Conservation (phyloP, 495 filamentous ascomycete genomes). For the Lophiotrema nucula region DNA sequence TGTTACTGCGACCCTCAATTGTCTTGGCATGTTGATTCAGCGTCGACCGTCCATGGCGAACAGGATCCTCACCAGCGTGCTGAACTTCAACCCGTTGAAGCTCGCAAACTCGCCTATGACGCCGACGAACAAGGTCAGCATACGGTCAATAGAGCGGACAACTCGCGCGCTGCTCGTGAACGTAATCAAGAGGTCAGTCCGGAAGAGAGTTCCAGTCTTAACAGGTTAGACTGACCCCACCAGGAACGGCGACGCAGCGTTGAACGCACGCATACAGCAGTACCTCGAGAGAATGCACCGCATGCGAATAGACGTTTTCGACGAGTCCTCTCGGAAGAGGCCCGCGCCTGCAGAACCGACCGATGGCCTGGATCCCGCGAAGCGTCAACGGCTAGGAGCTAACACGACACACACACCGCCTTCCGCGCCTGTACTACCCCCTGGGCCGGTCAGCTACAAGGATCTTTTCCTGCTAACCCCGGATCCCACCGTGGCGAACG, state of each 20-base stretch:
- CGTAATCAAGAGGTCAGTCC: constrained; percentile 66
- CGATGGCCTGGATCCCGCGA: constrained; percentile 66
- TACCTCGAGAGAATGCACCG: constrained; percentile 77
- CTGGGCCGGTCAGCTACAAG: constrained; percentile 71
- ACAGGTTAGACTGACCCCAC: not conserved
- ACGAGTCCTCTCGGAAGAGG: constrained; percentile 76
- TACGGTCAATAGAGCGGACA: constrained; percentile 93
- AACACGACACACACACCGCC: constrained; percentile 4
- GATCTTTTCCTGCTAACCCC: constrained; percentile 81
- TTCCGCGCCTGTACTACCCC: constrained; percentile 54
- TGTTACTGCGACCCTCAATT: constrained; percentile 88
- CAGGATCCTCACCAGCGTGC: constrained; percentile 76
- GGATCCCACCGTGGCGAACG: constrained; percentile 68
- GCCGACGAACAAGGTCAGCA: constrained; percentile 70
- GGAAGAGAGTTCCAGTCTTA: not conserved
- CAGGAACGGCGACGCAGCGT: constrained; percentile 69
- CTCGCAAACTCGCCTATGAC: constrained; percentile 74
- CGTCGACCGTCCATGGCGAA: constrained; percentile 74
- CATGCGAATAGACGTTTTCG: constrained; percentile 69
- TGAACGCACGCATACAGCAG: constrained; percentile 71
- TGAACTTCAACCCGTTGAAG: constrained; percentile 90
- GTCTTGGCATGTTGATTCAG: constrained; percentile 74
- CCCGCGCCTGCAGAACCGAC: constrained; percentile 61
- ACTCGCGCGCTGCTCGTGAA: constrained; percentile 78
- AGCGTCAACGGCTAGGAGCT: constrained; percentile 67